phyloP scores from a whole-genome alignment of 2,329 filamentous ascomycete genomes.

The Graphiopsis chlorocephala region DNA sequence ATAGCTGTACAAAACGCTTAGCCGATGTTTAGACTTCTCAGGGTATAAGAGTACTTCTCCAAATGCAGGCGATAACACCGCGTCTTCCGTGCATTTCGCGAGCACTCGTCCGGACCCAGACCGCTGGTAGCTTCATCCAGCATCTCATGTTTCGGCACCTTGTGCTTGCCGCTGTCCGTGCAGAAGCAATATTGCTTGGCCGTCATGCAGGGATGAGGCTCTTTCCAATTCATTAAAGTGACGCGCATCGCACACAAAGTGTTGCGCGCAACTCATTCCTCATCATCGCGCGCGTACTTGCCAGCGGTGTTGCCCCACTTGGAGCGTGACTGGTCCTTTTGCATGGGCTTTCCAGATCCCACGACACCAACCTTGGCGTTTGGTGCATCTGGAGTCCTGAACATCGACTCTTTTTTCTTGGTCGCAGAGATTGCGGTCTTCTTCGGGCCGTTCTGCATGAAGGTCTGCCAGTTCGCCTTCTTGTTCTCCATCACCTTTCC shows the following conservation, averaged over 20 bases:
- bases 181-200: background rate
- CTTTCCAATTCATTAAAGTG: background rate
- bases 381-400: slow-evolving; percentile 72
- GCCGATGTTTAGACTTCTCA: background rate
- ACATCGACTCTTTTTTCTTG: slow-evolving; percentile 33
- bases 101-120: background rate
- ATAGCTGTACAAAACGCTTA: slow-evolving; percentile 6
- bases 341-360: slow-evolving; percentile 92
- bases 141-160: background rate
- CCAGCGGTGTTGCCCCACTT: slow-evolving; percentile 28
- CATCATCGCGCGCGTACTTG: slow-evolving; percentile 18
- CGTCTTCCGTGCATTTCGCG: background rate
- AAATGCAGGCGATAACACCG: background rate
- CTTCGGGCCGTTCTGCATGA: slow-evolving; percentile 65
- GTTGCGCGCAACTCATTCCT: slow-evolving; percentile 18
- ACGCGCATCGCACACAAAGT: background rate
- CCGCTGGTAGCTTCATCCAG: background rate
- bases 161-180: background rate
- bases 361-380: slow-evolving; percentile 93
- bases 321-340: slow-evolving; percentile 63
- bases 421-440: slow-evolving; percentile 24
- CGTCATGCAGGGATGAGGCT: background rate
- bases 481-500: slow-evolving; percentile 86
- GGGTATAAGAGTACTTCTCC: slow-evolving; percentile 14
- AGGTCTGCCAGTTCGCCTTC: slow-evolving; percentile 94